Base-by-base conservation (phyloP, 2,329 filamentous ascomycete species). In the Fusarium circinatum region DNA sequence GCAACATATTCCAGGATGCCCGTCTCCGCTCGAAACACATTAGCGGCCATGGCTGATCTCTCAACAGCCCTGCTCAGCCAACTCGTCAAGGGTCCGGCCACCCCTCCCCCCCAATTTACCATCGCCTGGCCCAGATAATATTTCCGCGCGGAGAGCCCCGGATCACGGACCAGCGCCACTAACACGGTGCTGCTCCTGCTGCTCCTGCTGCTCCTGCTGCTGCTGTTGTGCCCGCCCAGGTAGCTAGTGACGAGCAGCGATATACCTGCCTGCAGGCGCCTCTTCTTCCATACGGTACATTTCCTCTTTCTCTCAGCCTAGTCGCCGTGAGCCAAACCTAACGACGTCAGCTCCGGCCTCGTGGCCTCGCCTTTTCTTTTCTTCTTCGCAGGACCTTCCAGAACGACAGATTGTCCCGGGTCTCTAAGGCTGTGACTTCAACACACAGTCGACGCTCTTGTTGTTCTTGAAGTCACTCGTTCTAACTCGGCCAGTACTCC, bases 81-180 rank as follows among this genome's bases (percentile, higher is more conserved):
- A 80, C 78, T 76, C 76, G 80, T 77, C 79, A 79, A 83, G 82
- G 83, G 78, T 82, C 79, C 73, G 79, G 70, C 80, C 78, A 79
- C 79, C 80, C 79, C 79, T 75, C 76, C 74, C 70, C 75, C 75
- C 79, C 76, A 79, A 80, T 79, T 76, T 80, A 80, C 78, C 83
- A 83, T 81, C 36, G 79, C 79, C 77, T 79, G 78, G 82, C 83
- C 83, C 79, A 85, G 80, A 84, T 83, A 83, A 85, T 86, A 85
- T 84, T 85, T 83, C 84, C 84, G 82, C 80, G 81, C 82, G 81
- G 82, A 83, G 82, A 84, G 82, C 82, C 83, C 84, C 83, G 82
- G 82, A 82, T 79, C 78, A 79, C 79, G 78, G 78, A 76, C 78
- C 74, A 80, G 75, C 78, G 78, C 79, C 80, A 80, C 80, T 80